Percentiles rank a stretch among this genome's conserved stretches.
phyloP scores from a whole-genome alignment of 441 rosid genomes.

The Brassica hybrid region DNA sequence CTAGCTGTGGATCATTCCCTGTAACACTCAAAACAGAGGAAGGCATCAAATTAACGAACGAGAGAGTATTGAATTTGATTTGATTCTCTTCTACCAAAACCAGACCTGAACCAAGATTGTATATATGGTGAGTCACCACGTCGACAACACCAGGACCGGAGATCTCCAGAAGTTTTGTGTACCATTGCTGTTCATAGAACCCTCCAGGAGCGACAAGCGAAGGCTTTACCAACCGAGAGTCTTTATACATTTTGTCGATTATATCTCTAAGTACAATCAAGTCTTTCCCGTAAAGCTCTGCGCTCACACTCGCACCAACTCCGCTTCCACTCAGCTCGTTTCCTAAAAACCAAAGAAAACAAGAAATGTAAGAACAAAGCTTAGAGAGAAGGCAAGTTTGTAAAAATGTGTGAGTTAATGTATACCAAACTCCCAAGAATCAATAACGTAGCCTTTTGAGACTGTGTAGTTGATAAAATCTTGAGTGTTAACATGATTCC shows the following conservation, averaged over 20 bases:
- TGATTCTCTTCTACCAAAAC: background rate
- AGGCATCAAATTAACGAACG: background rate
- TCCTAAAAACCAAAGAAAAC: conserved; percentile 49
- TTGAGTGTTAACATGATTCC: conserved; percentile 79
- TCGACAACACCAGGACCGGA: conserved; percentile 72
- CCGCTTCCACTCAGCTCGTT: conserved; percentile 90
- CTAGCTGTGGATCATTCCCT: conserved; percentile 81
- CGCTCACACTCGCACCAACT: conserved; percentile 75
- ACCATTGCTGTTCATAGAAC: conserved; percentile 78
- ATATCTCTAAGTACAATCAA: conserved; percentile 60
- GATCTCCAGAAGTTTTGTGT: conserved; percentile 67
- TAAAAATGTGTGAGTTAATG: too few species aligned
- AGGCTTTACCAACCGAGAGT: conserved; percentile 56
- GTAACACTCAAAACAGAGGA: conserved; percentile 36
- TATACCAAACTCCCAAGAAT: conserved; percentile 96
- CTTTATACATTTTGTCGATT: conserved; percentile 60
- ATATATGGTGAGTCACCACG: conserved; percentile 84
- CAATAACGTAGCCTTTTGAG: conserved; percentile 78
- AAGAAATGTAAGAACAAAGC: background rate
- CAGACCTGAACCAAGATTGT: conserved; percentile 94
- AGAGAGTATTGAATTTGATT: background rate
- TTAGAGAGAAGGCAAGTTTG: background rate
- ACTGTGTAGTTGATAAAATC: conserved; percentile 83
- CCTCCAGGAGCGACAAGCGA: conserved; percentile 90
- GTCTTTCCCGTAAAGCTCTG: conserved; percentile 82